Base-by-base conservation (phyloP, 306 rosid genomes). In the Cicer pinnatifidum region DNA sequence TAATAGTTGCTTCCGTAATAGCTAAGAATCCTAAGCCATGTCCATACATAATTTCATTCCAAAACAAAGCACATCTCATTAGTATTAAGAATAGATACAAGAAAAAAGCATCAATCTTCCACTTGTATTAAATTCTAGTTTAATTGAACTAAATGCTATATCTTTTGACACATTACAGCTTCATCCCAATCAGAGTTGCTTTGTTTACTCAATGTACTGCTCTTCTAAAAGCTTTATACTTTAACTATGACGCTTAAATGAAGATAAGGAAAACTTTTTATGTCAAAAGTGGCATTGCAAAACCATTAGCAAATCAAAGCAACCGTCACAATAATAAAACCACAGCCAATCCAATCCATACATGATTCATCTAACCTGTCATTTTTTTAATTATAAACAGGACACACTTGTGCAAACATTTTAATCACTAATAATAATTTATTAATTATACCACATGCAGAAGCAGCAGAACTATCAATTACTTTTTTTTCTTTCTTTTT, bases 201-300 rank as follows among this genome's bases (percentile, higher is more conserved):
- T 79, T 80, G 78, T 81, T 81, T 72, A 60, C 50, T 74, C 77
- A 16, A 59, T 57, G 81, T 84, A 79, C 52, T 72, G 62, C 69
- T 72, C 69, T 76, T 79, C 73, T 67, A 52, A 86, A 83, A 83
- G 86, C 71, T 59, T 82, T 62, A 43, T 51, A 46, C 47, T 23
- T 52, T 51, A 58, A 73, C 78, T 75, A 63, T 56, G 77, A 69
- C 72, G 77, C 81, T 50, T 64, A 76, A 65, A 69, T 23, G 15
- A 73, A 83, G 91, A 86, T 84, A 73, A 83, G 86, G 83, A 83
- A 70, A 81, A 80, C 82, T 84, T 83, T 80, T 77, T 82, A 74
- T 64, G 77, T 73, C 88, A 83, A 82, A 84, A 77, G 83, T 64
- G 75, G 74, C 77, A 51, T 20, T 44, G 84, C 78, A 81, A 66